Evolutionary conservation across 106 monocot genomes (phyloP).

Genomic region (Acorus gramineus): DNA sequence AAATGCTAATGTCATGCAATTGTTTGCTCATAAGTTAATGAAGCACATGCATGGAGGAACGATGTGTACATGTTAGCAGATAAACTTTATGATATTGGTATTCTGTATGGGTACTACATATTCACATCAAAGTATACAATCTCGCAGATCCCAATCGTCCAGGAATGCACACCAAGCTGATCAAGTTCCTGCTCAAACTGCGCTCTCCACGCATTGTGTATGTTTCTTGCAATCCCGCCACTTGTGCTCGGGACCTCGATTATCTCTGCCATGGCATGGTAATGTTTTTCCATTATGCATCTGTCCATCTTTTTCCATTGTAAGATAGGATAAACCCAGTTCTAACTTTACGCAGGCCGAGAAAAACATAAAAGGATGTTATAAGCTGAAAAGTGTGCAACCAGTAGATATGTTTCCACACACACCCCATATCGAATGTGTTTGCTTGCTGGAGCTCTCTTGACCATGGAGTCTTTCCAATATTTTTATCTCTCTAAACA

Average conservation of each 20-base stretch:
- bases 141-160: conserved; percentile 90
- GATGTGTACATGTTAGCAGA: too few species aligned
- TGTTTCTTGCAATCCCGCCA: conserved; percentile 93
- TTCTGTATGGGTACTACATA: not conserved
- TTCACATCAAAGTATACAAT: not conserved
- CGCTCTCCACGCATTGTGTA: conserved; percentile 58
- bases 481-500: too few species aligned
- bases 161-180: conserved; percentile 92
- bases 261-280: conserved; percentile 93
- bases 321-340: not conserved
- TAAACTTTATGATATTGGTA: not conserved
- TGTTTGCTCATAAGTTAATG: too few species aligned
- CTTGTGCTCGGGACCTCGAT: conserved; percentile 90
- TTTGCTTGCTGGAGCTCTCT: conserved; percentile 72
- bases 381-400: conserved; percentile 58
- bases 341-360: conserved; percentile 37
- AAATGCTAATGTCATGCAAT: too few species aligned
- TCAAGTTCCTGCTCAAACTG: conserved; percentile 73
- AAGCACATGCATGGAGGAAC: too few species aligned
- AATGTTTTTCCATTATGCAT: conserved; percentile 4
- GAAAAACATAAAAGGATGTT: conserved; percentile 59
- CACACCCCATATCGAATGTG: conserved; percentile 90
- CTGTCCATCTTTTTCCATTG: not conserved
- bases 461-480: not conserved
- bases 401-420: conserved; percentile 99